Base-by-base conservation (phyloP, 148 eudicot species). In the Cornus kousa region DNA sequence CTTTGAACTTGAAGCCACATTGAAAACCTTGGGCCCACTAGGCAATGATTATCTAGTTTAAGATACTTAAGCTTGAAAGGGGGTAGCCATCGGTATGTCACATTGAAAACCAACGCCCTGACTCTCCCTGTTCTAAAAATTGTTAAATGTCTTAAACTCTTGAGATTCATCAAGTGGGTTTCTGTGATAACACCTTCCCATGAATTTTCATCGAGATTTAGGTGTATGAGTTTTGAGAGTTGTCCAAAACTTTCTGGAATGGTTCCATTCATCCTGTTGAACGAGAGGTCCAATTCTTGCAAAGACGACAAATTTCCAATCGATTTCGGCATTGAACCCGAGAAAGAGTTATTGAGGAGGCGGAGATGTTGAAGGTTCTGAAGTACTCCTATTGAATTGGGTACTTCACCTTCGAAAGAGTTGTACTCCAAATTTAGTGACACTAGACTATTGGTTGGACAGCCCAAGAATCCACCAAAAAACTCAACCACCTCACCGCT, bases 291-390 rank as follows among this genome's bases (percentile, higher is more conserved):
- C 22, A 84, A 75, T 17, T 28, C 7, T 71, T 67, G 46, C 59
- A 80, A 72, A 20, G 68, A 73, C 3, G 80, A 39, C 24, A 84
- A 20, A 12, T 50, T 84, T 13, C 81, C 75, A 35, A 77, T 68
- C 2, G 48, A 77, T 3, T 20, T 8, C 3, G 83, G 83, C 33
- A 83, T 72, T 32, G 13, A 40, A 57, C 83, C 83, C 5, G 43
- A 13, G 0, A 84, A 9, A 2, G 0, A 37, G 55, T 75, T 84
- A 0, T 12, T 0, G 7, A 20, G 10, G 4, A 78, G 57, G 17
- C 14, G 22, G 7, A 84, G 24, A 16, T 16, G 0, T 6, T n/a
- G 53, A 33, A 84, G 28, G 1, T 39, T 62, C 23, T 3, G 55
- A 5, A 79, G 43, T 20, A 76, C 43, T 48, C 43, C 80, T 40